Base-by-base conservation (phyloP, 768 basidiomycete species). In the Trametes coccinea region DNA sequence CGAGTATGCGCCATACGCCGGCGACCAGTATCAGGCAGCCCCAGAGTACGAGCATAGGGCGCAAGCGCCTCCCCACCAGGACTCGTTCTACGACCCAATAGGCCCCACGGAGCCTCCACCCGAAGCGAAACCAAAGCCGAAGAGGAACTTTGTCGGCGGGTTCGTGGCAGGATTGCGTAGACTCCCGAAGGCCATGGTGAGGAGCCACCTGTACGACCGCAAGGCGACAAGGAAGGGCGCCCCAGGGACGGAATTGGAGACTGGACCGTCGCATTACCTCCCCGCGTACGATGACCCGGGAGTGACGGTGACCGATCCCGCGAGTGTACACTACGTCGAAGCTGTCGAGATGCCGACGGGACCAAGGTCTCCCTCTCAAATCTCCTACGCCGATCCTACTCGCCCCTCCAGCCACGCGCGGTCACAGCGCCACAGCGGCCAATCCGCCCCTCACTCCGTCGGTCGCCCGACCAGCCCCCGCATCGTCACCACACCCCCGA, bases 101-200 rank as follows among this genome's bases (percentile, higher is more conserved):
- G 31, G 40, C 1, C 34, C 48, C 5, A 31, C 31, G 2, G 43
- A 56, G 14, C 55, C 48, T 6, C 31, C 44, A 30, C 43, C 22
- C 17, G 16, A 34, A 11, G 31, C 30, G 3, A 44, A 44, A n/a
- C 53, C 54, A 1, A 48, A 45, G 31, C 61, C 50, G 53, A 44
- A 44, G 56, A 66, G 47, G 50, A 53, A 51, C 1, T 72, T 70
- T 48, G 69, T 72, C 4, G 70, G 71, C 37, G 69, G 71, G 0
- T 72, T 72, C 56, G 61, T 72, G 33, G 49, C 63, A 2, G 60
- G 61, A 3, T 50, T 69, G 17, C 61, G 56, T 43, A 66, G 53
- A 41, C 45, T 69, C 14, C 67, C 69, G 4, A 59, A 59, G 43
- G 60, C 59, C 11, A 56, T 67, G 55, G 51, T 53, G 11, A 64